These are phyloP conservation scores for Aureobasidium pullulans DNA, from an alignment of 2,329 filamentous ascomycete species.

Conservation along the genomic window DNA sequence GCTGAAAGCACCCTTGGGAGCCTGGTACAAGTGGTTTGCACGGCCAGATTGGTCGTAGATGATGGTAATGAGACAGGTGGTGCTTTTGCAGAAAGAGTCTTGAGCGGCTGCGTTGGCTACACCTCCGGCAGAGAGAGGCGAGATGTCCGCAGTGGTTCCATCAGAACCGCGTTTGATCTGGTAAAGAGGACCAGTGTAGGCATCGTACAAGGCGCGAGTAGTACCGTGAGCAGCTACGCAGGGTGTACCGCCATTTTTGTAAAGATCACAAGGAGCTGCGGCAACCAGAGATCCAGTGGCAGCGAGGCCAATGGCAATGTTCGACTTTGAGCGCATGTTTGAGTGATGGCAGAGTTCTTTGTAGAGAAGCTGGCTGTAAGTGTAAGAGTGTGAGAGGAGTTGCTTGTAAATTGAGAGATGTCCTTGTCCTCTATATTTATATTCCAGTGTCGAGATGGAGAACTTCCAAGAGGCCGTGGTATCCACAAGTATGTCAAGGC, in stretches of 20 bases:
- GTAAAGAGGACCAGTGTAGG: slow-evolving; percentile 49
- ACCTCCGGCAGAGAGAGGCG: slow-evolving; percentile 50
- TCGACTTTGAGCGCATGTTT: slow-evolving; percentile 5
- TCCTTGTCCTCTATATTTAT: not conserved
- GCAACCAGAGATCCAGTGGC: slow-evolving; percentile 34
- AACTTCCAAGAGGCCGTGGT: not conserved
- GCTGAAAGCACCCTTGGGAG: slow-evolving; percentile 47
- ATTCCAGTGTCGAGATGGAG: not conserved
- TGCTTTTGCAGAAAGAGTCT: slow-evolving; percentile 24
- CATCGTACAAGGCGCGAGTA: slow-evolving; percentile 54
- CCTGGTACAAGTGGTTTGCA: slow-evolving; percentile 56
- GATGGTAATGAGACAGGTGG: slow-evolving; percentile 23
- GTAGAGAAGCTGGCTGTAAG: not conserved
- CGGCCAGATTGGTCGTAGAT: slow-evolving; percentile 57
- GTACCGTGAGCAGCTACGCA: slow-evolving; percentile 59
- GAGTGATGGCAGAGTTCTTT: not conserved
- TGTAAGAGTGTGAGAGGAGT: not conserved
- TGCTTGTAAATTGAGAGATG: not conserved
- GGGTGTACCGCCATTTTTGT: slow-evolving; percentile 51
- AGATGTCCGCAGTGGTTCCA: slow-evolving; percentile 40
- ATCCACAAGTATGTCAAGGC: not conserved
- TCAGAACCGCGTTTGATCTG: slow-evolving; percentile 53
- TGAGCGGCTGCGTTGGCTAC: slow-evolving; percentile 56
- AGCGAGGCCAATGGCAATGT: slow-evolving; percentile 20
- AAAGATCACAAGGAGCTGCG: slow-evolving; percentile 57